Evolutionary conservation across 345 rosid species (phyloP).

Genomic region (Atalantia buxifolia): DNA sequence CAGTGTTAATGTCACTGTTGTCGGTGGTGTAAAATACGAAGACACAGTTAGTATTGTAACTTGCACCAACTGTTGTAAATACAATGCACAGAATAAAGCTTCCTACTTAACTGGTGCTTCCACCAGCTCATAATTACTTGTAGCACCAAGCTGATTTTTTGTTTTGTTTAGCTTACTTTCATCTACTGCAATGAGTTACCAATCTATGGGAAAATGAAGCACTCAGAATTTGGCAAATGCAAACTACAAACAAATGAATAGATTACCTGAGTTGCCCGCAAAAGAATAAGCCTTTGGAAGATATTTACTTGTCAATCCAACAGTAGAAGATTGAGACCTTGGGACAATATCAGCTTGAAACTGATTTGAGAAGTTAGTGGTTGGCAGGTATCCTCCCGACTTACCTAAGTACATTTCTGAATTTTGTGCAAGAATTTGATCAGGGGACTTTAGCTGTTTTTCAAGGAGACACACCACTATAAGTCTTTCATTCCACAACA

Average conservation of each 20-base stretch:
- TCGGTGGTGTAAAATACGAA: not conserved
- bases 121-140: not conserved
- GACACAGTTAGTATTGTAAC: not conserved
- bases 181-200: not conserved
- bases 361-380: constrained; percentile 32
- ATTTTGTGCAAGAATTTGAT: constrained; percentile 30
- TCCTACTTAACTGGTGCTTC: not conserved
- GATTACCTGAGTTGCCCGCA: constrained; percentile 42
- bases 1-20: not conserved
- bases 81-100: not conserved
- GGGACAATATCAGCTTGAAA: constrained; percentile 25
- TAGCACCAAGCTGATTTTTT: not conserved
- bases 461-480: not conserved
- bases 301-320: constrained; percentile 33
- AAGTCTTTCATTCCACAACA: constrained; percentile 1
- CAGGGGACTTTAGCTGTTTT: constrained; percentile 26
- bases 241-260: constrained; percentile 2
- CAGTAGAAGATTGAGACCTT: constrained; percentile 29
- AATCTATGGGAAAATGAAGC: not conserved
- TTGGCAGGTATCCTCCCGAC: constrained; percentile 22
- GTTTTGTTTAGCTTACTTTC: not conserved
- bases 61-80: not conserved
- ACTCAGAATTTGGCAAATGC: not conserved
- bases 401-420: constrained; percentile 28
- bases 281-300: constrained; percentile 32